Evolutionary conservation across 2,329 filamentous ascomycete genomes (phyloP), one percentile per base, ranked within the genome.

Genomic region (Monilinia fructicola): DNA sequence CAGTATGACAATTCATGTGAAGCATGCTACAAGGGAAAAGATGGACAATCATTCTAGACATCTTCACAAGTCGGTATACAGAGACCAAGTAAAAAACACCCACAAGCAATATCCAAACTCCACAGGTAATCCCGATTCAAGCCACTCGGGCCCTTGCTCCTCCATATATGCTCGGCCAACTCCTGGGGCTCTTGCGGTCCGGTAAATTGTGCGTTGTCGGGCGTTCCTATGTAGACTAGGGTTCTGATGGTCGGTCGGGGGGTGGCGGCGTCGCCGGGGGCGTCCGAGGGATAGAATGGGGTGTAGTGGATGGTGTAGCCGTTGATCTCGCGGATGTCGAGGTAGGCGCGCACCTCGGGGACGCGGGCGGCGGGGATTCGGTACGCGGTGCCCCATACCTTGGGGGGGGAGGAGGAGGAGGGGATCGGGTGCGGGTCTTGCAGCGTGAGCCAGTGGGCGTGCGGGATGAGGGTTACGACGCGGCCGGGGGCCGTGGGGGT

Each of bases 321-420:
- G 79, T 98, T 97, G 76, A 98, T 97, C 79, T 99, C 95, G 55
- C 95, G 89, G 71, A 97, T 94, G 78, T 98, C 93, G 58, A 99
- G 90, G 77, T 97, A 97, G 67, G 88, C 85, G 72, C 91, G 89
- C 4, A 97, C 94, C 79, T 94, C 89, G 68, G 87, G 84, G 28
- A 96, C 92, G 71, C 88, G 85, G 2, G 85, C 82, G 9, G 88
- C 78, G 38, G 84, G 82, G 78, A 97, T 94, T 75, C 94, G 90
- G 80, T 97, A 96, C 70, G 94, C 95, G 21, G 92, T 91, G 67
- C 95, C 95, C 93, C 93, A 98, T 73, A 97, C 92, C 73, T 80
- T 83, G 64, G 86, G 85, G 66, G 84, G 85, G 38, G 83, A 85
- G 69, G 85, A 23, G 14, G 28, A 9, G 40, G 14, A 14, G 56